phyloP scores from a whole-genome alignment of 2,329 filamentous ascomycete species.

The Fusarium liriodendri region DNA sequence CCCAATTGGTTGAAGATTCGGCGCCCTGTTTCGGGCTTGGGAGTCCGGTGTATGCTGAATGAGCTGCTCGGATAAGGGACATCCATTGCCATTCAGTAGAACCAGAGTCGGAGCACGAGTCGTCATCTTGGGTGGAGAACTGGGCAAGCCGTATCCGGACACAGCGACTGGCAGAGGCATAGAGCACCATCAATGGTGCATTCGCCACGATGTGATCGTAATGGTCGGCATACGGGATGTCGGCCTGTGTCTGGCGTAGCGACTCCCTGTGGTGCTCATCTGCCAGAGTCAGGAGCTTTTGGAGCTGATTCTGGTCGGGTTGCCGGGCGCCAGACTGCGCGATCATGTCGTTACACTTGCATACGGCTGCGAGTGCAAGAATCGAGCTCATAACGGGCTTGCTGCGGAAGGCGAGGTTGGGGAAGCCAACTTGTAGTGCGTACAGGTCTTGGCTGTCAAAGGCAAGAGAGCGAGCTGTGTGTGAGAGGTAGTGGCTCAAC shows the following conservation, averaged over 20 bases:
- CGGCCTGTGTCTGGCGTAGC: conserved; percentile 50
- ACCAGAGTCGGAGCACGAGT: accelerated
- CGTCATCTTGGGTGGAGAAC: conserved; percentile 24
- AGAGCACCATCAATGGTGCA: conserved; percentile 56
- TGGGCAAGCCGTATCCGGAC: conserved; percentile 49
- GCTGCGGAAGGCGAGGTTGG: conserved; percentile 54
- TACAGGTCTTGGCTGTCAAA: conserved; percentile 53
- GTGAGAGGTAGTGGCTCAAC: conserved; percentile 54
- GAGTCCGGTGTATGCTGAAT: conserved; percentile 31
- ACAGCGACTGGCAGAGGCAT: conserved; percentile 52
- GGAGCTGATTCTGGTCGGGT: conserved; percentile 10
- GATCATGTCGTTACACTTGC: conserved; percentile 52
- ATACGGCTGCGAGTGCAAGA: conserved; percentile 54
- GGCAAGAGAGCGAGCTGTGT: conserved; percentile 52
- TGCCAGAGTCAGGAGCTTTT: conserved; percentile 42
- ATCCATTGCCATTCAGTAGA: conserved; percentile 34
- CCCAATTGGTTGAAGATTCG: neutral
- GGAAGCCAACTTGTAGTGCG: conserved; percentile 54
- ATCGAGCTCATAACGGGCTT: conserved; percentile 55
- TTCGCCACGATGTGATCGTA: conserved; percentile 44
- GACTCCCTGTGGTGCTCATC: conserved; percentile 53
- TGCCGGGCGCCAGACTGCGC: neutral
- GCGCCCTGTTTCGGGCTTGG: neutral
- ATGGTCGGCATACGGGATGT: conserved; percentile 43
- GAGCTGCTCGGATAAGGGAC: conserved; percentile 30